Base-by-base conservation (phyloP, 2,329 filamentous ascomycete genomes). In the Pseudohalonectria lignicola region DNA sequence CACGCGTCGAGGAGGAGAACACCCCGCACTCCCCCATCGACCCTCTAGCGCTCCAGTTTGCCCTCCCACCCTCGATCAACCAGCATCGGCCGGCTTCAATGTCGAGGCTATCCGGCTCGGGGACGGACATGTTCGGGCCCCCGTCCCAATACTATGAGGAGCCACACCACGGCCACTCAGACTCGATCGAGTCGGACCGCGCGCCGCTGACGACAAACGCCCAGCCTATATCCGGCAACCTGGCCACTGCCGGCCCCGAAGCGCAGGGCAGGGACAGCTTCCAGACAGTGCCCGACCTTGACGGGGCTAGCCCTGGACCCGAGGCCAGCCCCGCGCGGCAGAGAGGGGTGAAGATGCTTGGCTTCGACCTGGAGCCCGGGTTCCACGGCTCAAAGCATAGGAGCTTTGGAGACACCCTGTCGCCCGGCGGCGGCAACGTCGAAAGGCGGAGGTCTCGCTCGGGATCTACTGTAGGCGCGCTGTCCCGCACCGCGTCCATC, bases 401-500 rank as follows among this genome's bases (percentile, higher is more conserved):
- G 43, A 75, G 71, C 46, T 74, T 76, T 53, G 74, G 79, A 39
- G 64, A 61, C 52, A 74, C 61, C 47, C 66, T 74, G 40, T 62
- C 60, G 20, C 74, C 76, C 6, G 63, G 60, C 16, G 67, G 67
- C 18, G 63, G 60, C 16, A 67, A 67, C 18, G 57, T 62, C 42
- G 53, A 55, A 37, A 65, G 68, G 37, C 64, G 71, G 32, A n/a
- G 34, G 23, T 36, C 34, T 82, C 81, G 31, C 66, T 79, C 29
- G 77, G 80, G 2, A 66, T 79, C 79, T 15, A 69, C 73, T 8
- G 70, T 75, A 10, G 74, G 73, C 19, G 80, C 82, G 15, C 57
- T 88, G 37, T 74, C 71, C 18, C 70, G 77, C 48, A 82, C 83
- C 43, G 76, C 82, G 32, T 85, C 82, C 8, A 85, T 87, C 49